Base-by-base conservation (phyloP, 805 yeast species). In the Cyberlindnera japonica region DNA sequence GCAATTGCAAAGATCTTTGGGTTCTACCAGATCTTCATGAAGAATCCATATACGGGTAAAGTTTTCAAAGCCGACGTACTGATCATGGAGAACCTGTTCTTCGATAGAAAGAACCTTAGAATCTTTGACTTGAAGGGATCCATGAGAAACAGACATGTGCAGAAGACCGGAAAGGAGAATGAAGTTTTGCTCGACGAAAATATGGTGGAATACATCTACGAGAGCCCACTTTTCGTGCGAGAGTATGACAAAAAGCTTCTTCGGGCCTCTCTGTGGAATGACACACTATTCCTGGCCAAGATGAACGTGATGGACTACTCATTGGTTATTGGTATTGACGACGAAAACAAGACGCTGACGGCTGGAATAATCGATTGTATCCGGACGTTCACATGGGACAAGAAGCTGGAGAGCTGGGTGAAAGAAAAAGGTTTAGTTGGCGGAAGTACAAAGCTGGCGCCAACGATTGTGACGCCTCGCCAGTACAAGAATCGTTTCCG, bases 291-390 rank as follows among this genome's bases (percentile, higher is more conserved):
- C 59, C 66, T 93, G 39, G 89, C 95, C 3, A 93, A 95, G 55
- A 87, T 93, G 95, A 95, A 93, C 57, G 98, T 93, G 6, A 93
- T 93, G 99, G 99, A 93, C 61, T 93, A 93, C 57, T 91, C 98
- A 0, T 68, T 93, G 48, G 96, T 93, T 9, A 82, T 93, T 44
- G 99, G 98, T 0, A 86, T 93, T 29, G 95, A 93, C 57, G 67
- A 63, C 35, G 73, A 76, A 17, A 75, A 75, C 47, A 73, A 74
- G 37, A 81, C 81, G 40, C 68, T 93, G 26, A 88, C 89, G 15
- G 96, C 90, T 12, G 99, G 99, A 4, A 90, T 93, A 29, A 90
- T 93, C 45, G 84, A 93, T 61, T 93, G 95, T 69, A 80, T 93
- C 32, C 66, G 99, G 44, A 89, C 99, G 0, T 93, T 91, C 55